Evolutionary conservation across 1,284 basidiomycete genomes (phyloP).

Genomic region (Ustilago vetiveriae): DNA sequence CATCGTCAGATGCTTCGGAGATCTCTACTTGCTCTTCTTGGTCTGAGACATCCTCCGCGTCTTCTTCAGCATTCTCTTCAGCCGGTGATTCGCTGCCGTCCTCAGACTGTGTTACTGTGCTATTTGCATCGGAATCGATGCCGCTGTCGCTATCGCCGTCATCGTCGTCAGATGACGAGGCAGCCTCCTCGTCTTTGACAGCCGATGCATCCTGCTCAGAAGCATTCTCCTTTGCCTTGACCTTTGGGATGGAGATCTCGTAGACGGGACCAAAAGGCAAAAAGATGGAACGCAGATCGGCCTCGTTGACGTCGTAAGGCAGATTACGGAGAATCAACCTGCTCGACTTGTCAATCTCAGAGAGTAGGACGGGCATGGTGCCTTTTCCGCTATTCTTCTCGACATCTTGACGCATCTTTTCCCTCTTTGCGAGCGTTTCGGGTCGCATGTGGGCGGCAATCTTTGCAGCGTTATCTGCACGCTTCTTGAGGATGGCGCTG

Average conservation of each 20-base stretch:
- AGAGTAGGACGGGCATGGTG: constrained; percentile 37
- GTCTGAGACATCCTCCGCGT: constrained; percentile 34
- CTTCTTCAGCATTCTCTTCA: constrained; percentile 15
- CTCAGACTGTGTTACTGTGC: too few species aligned
- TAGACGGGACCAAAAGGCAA: constrained; percentile 87
- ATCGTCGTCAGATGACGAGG: constrained; percentile 18
- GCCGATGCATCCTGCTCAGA: constrained; percentile 45
- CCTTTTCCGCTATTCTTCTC: constrained; percentile 52
- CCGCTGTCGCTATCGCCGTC: constrained; percentile 21
- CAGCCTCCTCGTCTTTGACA: constrained; percentile 19
- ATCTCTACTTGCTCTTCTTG: constrained; percentile 50
- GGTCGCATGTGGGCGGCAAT: constrained; percentile 70
- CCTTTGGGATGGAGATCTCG: constrained; percentile 80
- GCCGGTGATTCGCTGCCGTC: constrained; percentile 19
- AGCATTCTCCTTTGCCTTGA: constrained; percentile 21
- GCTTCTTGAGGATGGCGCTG: constrained; percentile 89
- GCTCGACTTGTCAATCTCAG: constrained; percentile 68
- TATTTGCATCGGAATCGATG: not conserved
- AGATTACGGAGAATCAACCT: constrained; percentile 92
- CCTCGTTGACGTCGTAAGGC: constrained; percentile 75
- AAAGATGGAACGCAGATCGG: constrained; percentile 87
- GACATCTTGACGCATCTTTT: constrained; percentile 67
- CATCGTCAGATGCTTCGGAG: constrained; percentile 59
- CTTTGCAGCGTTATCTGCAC: constrained; percentile 73
- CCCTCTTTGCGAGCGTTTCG: constrained; percentile 68